Evolutionary conservation across 2,329 filamentous ascomycete genomes (phyloP), one percentile per base, ranked within the genome.

Genomic region (Fusarium miscanthi): DNA sequence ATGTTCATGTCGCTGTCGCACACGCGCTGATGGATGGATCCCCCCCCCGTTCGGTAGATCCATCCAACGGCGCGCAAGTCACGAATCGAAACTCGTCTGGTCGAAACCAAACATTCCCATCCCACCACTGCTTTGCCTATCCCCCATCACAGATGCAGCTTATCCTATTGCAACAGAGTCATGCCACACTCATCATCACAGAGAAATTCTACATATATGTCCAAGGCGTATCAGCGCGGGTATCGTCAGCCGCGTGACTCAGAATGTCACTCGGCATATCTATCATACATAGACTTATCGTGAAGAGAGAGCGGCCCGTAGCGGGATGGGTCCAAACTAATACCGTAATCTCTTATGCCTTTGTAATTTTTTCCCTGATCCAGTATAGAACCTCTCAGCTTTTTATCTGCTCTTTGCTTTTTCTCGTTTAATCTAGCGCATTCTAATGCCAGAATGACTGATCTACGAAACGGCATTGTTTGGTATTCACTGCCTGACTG

Each of bases 251-350:
- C 27, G 25, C 21, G 21, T 52, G 48, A 52, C 25, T 21, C 31
- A 41, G 43, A 51, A 61, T 63, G 54, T 61, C 54, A 61, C 30
- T 25, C 48, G 48, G n/a, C 23, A 25, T 25, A 25, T 25, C 23
- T 25, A 25, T 25, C 23, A 25, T 25, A 25, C 23, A 25, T 25
- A 25, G 23, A 25, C 23, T 25, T 25, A 25, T 48, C 51, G 13
- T n/a, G 16, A 27, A 35, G 23, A 49, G 10, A 43, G 37, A 41
- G 43, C 62, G 62, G 57, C 57, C 62, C 62, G 62, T 60, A 40
- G 62, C 62, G 62, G 57, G 56, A 41, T 38, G 52, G 53, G 49
- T 52, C 31, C 23, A 23, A 49, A 58, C 54, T 58, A 58, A 58
- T 37, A 37, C 23, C 33, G 31, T 41, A 60, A 56, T 60, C 37